A percentile compares a stretch with the other conserved stretches of the same genome.
Conservation (phyloP, 257 asterid genomes). For the Solanum bukasovii region DNA sequence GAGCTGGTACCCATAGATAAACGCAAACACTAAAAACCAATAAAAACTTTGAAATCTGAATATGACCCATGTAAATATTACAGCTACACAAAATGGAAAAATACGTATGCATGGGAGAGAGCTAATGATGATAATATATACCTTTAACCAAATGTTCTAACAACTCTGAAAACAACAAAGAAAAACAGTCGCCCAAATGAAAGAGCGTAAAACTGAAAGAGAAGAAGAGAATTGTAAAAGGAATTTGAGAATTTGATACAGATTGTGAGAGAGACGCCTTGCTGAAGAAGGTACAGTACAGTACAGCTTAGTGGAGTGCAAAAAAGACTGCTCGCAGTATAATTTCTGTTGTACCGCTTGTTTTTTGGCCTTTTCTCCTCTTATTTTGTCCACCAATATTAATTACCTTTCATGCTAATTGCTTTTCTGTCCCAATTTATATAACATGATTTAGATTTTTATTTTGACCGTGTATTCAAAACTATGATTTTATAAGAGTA, state of each 20-base stretch:
- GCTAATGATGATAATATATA: neutral
- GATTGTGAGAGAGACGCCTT: neutral
- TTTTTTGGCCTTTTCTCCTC: neutral
- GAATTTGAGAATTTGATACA: neutral
- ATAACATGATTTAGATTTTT: neutral
- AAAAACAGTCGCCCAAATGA: neutral
- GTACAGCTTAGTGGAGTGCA: neutral
- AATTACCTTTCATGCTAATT: too few relatives aligned
- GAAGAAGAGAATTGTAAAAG: neutral
- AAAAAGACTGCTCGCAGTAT: neutral
- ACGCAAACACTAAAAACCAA: neutral
- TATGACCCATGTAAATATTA: neutral
- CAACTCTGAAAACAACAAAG: neutral
- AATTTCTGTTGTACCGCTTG: neutral
- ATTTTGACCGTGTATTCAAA: neutral
- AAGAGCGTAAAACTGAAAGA: neutral
- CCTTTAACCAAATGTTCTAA: neutral
- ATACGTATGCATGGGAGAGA: neutral
- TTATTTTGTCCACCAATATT: neutral
- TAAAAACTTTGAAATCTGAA: neutral
- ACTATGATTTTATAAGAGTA: too few relatives aligned
- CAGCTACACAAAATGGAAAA: neutral
- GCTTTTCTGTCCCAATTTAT: too few relatives aligned
- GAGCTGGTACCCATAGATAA: neutral
- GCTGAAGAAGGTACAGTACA: neutral